Evolutionary conservation across 1,284 basidiomycete species (phyloP), one percentile per base, ranked within the genome.

Genomic region (Cerrena zonata): DNA sequence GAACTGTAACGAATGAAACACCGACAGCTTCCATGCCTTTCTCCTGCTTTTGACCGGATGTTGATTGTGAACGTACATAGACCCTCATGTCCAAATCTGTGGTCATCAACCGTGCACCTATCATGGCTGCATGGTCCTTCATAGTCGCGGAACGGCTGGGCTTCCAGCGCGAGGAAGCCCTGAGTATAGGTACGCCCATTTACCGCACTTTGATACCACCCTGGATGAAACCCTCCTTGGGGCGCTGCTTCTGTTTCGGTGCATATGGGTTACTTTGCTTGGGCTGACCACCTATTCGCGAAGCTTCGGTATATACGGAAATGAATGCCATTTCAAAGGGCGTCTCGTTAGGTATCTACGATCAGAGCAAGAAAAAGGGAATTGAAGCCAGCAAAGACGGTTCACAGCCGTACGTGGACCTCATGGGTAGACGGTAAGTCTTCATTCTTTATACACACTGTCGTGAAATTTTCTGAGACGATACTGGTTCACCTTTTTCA

Each of bases 91-190:
- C 64, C 39, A 88, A 84, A 59, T 78, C 68, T 10, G 77, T 82
- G 23, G 75, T 92, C 7, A 78, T 91, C 47, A 98, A 98, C 67
- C 84, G 94, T 19, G 94, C 94, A 1, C 94, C 95, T 0, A 77
- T 97, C 49, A 91, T 97, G 89, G 92, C 87, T 45, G 91, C 89
- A 1, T 98, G 94, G 94, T 82, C 91, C 0, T 89, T 80, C 50
- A 70, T 92, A 34, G 86, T 97, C 15, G 86, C 91, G 5, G 89
- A 94, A 60, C 75, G 83, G 24, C 74, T 95, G 52, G 91, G 91
- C 2, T 98, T 98, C 65, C 77, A 82, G 48, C 76, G 86, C 47
- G 81, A 89, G 57, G 95, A 98, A 69, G 89, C 95, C 1, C 73
- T 98, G 34, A 93, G 89, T 60, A 88, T 95, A 51, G 90, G 91